Evolutionary conservation across 2,329 filamentous ascomycete genomes (phyloP), one percentile per base, ranked within the genome.

Genomic region (Fusarium sp.): DNA sequence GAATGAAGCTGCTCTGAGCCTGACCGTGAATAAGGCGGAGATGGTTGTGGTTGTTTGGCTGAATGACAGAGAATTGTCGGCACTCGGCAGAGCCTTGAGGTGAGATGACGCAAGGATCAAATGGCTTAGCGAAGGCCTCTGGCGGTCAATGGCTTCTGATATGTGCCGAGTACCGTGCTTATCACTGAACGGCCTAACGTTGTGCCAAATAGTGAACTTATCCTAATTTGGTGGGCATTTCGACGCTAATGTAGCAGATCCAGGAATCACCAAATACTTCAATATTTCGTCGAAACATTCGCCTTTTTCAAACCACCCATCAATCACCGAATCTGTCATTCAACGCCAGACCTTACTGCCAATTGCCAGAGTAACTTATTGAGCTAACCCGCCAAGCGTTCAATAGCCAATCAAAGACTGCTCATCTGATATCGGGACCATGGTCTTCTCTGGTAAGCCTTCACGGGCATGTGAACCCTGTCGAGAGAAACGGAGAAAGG

Each of bases 401-500:
- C 29, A 27, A 11, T 1, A 36, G 39, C 31, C 53, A 49, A 56
- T 56, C 33, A 27, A 10, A 45, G 18, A 33, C n/a, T 2, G 13
- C 14, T 1, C 22, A 15, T 25, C 42, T 14, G 13, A 38, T 25
- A 29, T 14, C 22, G 14, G 10, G 4, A 29, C 4, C 29, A 60
- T 60, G 57, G 57, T 60, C 36, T 60, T 60, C 29, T 60, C 57
- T 1, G 57, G 57, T 8, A 60, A 44, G 3, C 49, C 39, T 20
- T 60, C 57, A 14, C 47, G 50, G 12, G 49, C 57, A 15, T 60
- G 57, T 22, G 50, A 35, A 25, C 58, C 50, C 50, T 57, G 58
- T 38, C 50, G 58, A 18, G 31, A 57, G 15, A 62, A 62, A n/a
- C 41, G 59, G 7, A 58, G 59, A 62, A 62, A 62, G 52, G 59